A percentile compares a stretch with the other conserved stretches of the same genome.
These are phyloP conservation scores for Thelonectria olida DNA, from an alignment of 2,329 filamentous ascomycete genomes.

Conservation along the genomic window DNA sequence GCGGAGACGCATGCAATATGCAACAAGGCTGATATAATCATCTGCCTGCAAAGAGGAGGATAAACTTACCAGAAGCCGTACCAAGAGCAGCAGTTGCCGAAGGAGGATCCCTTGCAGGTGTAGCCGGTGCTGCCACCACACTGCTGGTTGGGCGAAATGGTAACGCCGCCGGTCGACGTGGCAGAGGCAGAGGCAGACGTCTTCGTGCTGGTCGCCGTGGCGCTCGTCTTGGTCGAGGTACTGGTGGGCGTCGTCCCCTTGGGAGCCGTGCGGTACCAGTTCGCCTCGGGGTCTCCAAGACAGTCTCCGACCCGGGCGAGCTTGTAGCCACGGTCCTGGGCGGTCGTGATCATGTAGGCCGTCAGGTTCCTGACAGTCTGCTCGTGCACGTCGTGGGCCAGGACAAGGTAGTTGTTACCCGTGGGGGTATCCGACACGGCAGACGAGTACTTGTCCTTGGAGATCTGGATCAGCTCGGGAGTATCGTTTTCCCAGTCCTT, in stretches of 20 bases:
- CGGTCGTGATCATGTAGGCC: slow-evolving; percentile 53
- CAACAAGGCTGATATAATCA: not conserved
- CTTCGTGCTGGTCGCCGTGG: slow-evolving; percentile 26
- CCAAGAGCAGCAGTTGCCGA: slow-evolving; percentile 52
- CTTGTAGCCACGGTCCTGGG: slow-evolving; percentile 52
- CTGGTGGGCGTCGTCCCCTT: not conserved
- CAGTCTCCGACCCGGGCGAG: slow-evolving; percentile 67
- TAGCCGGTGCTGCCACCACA: slow-evolving; percentile 49
- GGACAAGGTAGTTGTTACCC: slow-evolving; percentile 56
- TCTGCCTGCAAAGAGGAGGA: not conserved
- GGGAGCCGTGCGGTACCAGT: slow-evolving; percentile 59
- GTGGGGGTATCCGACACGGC: slow-evolving; percentile 45
- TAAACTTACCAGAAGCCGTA: slow-evolving; percentile 52
- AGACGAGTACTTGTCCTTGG: slow-evolving; percentile 50
- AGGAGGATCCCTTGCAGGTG: slow-evolving; percentile 47
- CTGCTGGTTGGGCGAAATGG: slow-evolving; percentile 46
- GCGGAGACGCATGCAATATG: not conserved
- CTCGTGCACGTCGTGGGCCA: slow-evolving; percentile 62
- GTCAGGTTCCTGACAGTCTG: slow-evolving; percentile 55
- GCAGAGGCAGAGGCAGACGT: slow-evolving; percentile 16
- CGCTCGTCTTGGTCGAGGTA: not conserved
- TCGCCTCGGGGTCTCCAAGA: slow-evolving; percentile 58
- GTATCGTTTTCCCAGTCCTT: slow-evolving; percentile 66
- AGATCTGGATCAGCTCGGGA: slow-evolving; percentile 58
- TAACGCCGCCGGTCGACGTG: slow-evolving; percentile 30